Percentiles rank a stretch among this genome's conserved stretches.
Evolutionary conservation across 306 rosid species (phyloP).

Genomic region (Fragaria ananassa): DNA sequence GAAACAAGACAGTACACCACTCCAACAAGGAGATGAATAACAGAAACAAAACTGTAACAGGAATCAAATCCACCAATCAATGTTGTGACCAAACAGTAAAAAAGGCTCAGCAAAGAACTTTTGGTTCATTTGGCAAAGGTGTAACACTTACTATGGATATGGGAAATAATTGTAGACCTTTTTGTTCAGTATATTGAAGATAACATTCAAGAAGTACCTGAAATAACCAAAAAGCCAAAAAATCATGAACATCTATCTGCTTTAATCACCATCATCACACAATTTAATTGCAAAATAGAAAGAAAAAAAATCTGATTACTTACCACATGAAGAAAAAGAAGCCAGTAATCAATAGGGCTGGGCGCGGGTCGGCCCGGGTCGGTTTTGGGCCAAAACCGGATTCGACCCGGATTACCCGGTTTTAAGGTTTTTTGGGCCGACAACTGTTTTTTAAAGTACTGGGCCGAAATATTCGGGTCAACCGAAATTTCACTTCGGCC

Average conservation of each 20-base stretch:
- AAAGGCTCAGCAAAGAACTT: conserved; percentile 1
- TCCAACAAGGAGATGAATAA: conserved; percentile 83
- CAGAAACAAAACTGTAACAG: conserved; percentile 77
- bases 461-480: too few species aligned
- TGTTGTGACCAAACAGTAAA: background rate
- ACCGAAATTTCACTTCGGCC: too few species aligned
- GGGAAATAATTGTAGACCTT: conserved; percentile 95
- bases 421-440: too few species aligned
- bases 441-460: too few species aligned
- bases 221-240: conserved; percentile 8
- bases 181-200: conserved; percentile 93
- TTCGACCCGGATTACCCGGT: too few species aligned
- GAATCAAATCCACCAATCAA: background rate
- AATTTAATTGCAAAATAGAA: too few species aligned
- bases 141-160: conserved; percentile 71
- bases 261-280: background rate
- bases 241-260: conserved; percentile 10
- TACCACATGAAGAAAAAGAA: conserved; percentile 96
- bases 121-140: background rate
- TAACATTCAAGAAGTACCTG: conserved; percentile 94
- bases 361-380: too few species aligned
- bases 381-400: too few species aligned
- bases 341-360: conserved; percentile 74
- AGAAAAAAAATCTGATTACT: background rate
- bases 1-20: conserved; percentile 75